phyloP scores from a whole-genome alignment of 2,329 filamentous ascomycete genomes.

The Paraphoma sp. region DNA sequence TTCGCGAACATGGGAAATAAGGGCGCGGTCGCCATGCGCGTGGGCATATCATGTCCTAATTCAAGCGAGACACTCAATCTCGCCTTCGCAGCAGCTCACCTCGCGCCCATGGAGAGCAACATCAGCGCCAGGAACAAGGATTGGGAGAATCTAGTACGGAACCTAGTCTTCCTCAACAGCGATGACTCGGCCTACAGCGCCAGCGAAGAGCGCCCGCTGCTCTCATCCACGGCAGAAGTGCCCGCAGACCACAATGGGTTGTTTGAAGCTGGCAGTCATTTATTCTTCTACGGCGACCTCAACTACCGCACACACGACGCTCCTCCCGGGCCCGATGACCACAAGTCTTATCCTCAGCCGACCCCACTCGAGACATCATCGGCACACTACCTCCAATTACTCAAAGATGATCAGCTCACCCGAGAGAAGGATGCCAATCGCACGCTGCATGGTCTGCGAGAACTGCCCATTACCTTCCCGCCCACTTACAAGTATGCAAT shows the following conservation, averaged over 20 bases:
- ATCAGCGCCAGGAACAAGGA: slow-evolving; percentile 80
- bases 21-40: slow-evolving; percentile 81
- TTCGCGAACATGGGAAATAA: slow-evolving; percentile 93
- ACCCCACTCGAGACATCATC: slow-evolving; percentile 58
- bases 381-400: slow-evolving; percentile 68
- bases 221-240: slow-evolving; percentile 23
- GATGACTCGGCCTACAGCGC: slow-evolving; percentile 39
- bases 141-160: slow-evolving; percentile 83
- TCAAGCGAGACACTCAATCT: slow-evolving; percentile 64
- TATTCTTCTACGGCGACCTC: slow-evolving; percentile 90
- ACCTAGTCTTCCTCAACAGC: slow-evolving; percentile 72
- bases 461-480: slow-evolving; percentile 78
- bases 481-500: slow-evolving; percentile 90
- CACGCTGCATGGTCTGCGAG: slow-evolving; percentile 78
- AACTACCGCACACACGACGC: slow-evolving; percentile 87
- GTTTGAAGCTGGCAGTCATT: slow-evolving; percentile 75
- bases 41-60: slow-evolving; percentile 61
- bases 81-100: slow-evolving; percentile 86
- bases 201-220: slow-evolving; percentile 41
- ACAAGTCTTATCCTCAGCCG: slow-evolving; percentile 67
- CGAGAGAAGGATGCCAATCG: slow-evolving; percentile 72
- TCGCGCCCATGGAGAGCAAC: slow-evolving; percentile 86
- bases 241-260: slow-evolving; percentile 64
- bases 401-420: slow-evolving; percentile 79
- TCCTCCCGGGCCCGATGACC: slow-evolving; percentile 66